Base-by-base conservation (phyloP, 768 basidiomycete species). In the Tricholomella constricta region DNA sequence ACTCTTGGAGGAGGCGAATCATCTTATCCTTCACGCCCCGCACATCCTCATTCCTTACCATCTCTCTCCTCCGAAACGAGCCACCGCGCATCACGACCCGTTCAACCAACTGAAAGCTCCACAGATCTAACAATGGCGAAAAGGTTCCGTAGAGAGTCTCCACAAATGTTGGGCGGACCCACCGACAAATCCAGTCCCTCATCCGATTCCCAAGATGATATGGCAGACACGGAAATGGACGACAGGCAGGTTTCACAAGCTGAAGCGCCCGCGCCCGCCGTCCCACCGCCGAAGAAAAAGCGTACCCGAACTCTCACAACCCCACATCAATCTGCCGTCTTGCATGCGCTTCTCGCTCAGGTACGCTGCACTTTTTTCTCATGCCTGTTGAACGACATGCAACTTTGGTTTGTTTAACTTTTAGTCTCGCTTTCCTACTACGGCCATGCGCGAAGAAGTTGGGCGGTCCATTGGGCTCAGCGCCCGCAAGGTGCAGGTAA, bases 361-460 rank as follows among this genome's bases (percentile, higher is more conserved):
- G 91, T 92, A 72, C 59, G 69, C 55, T 29, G 20, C 52, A n/a
- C 32, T 47, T 52, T 40, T 49, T 54, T 60, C 55, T 48, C 36
- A 23, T 54, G 47, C 47, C 48, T 48, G 34, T 34, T 34, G 42
- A 46, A 42, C 32, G 29, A 43, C 40, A 54, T 36, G 51, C 40
- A 36, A 25, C 52, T 51, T 50, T 48, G 56, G 48, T 57, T 59
- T 6, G 34, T 44, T 49, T 45, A 10, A 34, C 38, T 25, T 29
- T 15, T 48, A 94, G 91, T 94, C 92, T 45, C 88, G 89, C 32
- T 94, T 94, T 69, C 91, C 91, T 4, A 89, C 90, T 2, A 93
- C 91, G 2, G 85, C 88, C 9, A 84, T 89, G 81, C 83, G 91
- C 45, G 92, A 94, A 70, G 88, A 92, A 58, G 91, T 94, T 23